phyloP scores from a whole-genome alignment of 169 alveolate species.

The Eimeria praecox region DNA sequence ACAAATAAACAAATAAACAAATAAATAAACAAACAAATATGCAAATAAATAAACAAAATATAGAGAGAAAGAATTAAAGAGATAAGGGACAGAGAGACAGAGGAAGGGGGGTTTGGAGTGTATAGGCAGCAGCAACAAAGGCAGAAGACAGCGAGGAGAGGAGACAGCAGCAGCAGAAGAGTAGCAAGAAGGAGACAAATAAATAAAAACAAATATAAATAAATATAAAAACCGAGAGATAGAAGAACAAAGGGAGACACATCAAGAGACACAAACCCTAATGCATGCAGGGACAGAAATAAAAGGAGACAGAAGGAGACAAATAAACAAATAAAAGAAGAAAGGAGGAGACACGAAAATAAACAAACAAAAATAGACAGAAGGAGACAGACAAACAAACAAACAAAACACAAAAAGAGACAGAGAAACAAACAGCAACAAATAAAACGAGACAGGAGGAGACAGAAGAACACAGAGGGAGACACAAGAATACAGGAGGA shows the following conservation, averaged over 20 bases:
- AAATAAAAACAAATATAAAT: not conserved
- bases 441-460: not conserved
- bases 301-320: not conserved
- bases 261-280: not conserved
- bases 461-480: no score
- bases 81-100: not conserved
- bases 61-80: no score
- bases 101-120: not conserved
- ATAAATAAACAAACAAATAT: no score
- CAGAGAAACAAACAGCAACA: not conserved
- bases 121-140: not conserved
- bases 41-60: no score
- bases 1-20: no score
- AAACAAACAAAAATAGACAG: no score
- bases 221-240: not conserved
- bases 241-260: not conserved
- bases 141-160: not conserved
- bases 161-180: not conserved
- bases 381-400: no score
- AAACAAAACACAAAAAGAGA: not conserved
- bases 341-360: no score
- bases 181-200: not conserved
- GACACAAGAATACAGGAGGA: no score
- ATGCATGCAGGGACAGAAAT: no score
- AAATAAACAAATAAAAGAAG: not conserved